Evolutionary conservation across 169 alveolate species (phyloP), one percentile per base, ranked within the genome.

Genomic region (Plasmodium ovale): DNA sequence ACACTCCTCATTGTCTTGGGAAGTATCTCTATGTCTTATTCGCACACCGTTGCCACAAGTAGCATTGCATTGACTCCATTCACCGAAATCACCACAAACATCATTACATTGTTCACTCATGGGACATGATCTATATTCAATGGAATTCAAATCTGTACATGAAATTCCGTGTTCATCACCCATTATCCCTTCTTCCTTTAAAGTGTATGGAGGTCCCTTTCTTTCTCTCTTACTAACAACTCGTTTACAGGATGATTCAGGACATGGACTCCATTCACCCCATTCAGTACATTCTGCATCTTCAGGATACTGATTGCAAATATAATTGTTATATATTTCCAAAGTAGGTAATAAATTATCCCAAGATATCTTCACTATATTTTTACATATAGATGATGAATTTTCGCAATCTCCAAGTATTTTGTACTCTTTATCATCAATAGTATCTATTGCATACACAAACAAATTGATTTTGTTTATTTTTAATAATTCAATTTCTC

Each of bases 201-300:
- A 9, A 29, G 88, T 77, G 25, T 77, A 77, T 12, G 47, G 44
- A n/a, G 88, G 88, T 21, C 68, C 69, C 25, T 77, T 77, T 64
- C 88, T 77, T 67, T 77, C 88, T 56, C 88, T 42, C 23, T 62
- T 77, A 29, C 88, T 77, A 39, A 77, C 39, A 23, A 64, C 56
- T n/a, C 39, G 49, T 6, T 56, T 31, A 53, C 56, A 72, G 16
- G 56, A 54, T 23, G 68, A 12, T 9, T 77, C 69, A 44, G 71
- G 88, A 14, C 88, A 77, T 44, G 73, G 33, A 68, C 88, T 77
- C 88, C 88, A 77, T 9, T 77, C 88, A 6, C 67, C 88, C 88
- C 88, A 77, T 37, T 77, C 88, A 35, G 77, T 10, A 77, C 88
- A 77, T 44, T 77, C 88, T 9, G 88, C 88, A 77, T 77, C 88